These are phyloP conservation scores for Angophora floribunda DNA, from an alignment of 345 rosid species.

Conservation along the genomic window DNA sequence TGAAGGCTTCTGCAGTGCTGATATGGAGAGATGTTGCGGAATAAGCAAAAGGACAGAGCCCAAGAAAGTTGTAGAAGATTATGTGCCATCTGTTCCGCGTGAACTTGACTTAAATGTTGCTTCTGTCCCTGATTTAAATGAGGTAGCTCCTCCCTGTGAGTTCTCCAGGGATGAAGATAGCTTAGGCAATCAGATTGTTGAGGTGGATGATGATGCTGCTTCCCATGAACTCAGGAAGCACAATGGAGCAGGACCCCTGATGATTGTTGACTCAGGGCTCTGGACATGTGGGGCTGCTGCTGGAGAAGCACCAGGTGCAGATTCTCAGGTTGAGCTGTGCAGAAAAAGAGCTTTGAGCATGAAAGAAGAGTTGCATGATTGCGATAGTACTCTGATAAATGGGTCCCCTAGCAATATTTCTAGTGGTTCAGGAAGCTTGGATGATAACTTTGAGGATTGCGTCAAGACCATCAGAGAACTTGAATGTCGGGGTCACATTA, in stretches of 20 bases:
- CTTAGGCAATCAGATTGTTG: slow-evolving; percentile 49
- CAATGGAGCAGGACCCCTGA: slow-evolving; percentile 44
- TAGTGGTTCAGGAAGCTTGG: slow-evolving; percentile 43
- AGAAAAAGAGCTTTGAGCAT: slow-evolving; percentile 45
- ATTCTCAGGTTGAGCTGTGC: slow-evolving; percentile 48
- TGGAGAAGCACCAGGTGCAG: slow-evolving; percentile 32
- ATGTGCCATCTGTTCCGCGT: slow-evolving; percentile 35
- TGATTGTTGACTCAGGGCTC: slow-evolving; percentile 44
- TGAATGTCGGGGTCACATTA: slow-evolving; percentile 73
- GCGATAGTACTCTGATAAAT: slow-evolving; percentile 70
- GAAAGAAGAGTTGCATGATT: slow-evolving; percentile 68
- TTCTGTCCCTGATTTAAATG: slow-evolving; percentile 89
- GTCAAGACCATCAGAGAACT: slow-evolving; percentile 77
- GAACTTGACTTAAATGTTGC: slow-evolving; percentile 75
- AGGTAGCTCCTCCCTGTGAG: slow-evolving; percentile 68
- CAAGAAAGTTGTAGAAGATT: slow-evolving; percentile 20
- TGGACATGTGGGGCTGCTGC: slow-evolving; percentile 28
- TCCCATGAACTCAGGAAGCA: slow-evolving; percentile 56
- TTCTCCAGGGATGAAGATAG: slow-evolving; percentile 86
- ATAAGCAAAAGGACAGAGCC: slow-evolving; percentile 21
- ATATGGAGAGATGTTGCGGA: slow-evolving; percentile 46
- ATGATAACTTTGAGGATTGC: slow-evolving; percentile 75
- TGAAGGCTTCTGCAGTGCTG: slow-evolving; percentile 59
- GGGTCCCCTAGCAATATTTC: slow-evolving; percentile 48
- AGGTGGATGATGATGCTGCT: slow-evolving; percentile 66